Evolutionary conservation across 371 early-diverging fungal genomes (phyloP).

Genomic region (Mortierella sp.): DNA sequence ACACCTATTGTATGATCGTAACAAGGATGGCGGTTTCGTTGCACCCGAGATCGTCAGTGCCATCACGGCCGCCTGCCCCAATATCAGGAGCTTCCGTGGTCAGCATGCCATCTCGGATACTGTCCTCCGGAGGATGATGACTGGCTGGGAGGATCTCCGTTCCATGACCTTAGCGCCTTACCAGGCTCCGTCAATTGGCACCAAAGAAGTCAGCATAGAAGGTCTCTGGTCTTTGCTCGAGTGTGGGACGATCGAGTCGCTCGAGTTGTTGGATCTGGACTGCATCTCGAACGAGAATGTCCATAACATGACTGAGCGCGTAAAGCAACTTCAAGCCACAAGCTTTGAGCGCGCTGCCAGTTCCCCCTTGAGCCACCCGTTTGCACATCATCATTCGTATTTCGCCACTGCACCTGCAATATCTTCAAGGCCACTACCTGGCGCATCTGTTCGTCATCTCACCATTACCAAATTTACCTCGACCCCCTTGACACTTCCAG

Average conservation of each 20-base stretch:
- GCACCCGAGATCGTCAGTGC: slow-evolving; percentile 58
- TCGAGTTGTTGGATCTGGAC: slow-evolving; percentile 60
- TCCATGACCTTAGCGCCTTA: slow-evolving; percentile 45
- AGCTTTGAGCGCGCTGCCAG: slow-evolving; percentile 9
- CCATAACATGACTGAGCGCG: slow-evolving; percentile 42
- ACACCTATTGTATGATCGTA: slow-evolving; percentile 55
- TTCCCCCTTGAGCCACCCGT: slow-evolving; percentile 22
- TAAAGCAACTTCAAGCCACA: slow-evolving; percentile 34
- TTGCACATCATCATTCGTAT: slow-evolving; percentile 30
- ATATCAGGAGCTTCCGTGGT: slow-evolving; percentile 61
- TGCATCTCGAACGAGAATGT: slow-evolving; percentile 60
- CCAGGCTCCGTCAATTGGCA: slow-evolving; percentile 34
- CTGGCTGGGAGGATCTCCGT: slow-evolving; percentile 57
- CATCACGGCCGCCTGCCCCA: slow-evolving; percentile 60
- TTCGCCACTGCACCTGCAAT: slow-evolving; percentile 9
- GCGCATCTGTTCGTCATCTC: slow-evolving; percentile 56
- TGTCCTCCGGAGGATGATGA: slow-evolving; percentile 58
- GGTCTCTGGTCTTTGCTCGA: slow-evolving; percentile 53
- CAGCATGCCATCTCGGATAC: slow-evolving; percentile 63
- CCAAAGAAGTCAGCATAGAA: slow-evolving; percentile 44
- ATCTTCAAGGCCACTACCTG: slow-evolving; percentile 36
- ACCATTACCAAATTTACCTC: slow-evolving; percentile 60
- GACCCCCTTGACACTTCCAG: slow-evolving; percentile 56
- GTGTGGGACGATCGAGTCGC: slow-evolving; percentile 43
- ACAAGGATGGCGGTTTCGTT: slow-evolving; percentile 59